phyloP scores from a whole-genome alignment of 192 early-diverging fungal genomes.

The Diversispora eburnea region DNA sequence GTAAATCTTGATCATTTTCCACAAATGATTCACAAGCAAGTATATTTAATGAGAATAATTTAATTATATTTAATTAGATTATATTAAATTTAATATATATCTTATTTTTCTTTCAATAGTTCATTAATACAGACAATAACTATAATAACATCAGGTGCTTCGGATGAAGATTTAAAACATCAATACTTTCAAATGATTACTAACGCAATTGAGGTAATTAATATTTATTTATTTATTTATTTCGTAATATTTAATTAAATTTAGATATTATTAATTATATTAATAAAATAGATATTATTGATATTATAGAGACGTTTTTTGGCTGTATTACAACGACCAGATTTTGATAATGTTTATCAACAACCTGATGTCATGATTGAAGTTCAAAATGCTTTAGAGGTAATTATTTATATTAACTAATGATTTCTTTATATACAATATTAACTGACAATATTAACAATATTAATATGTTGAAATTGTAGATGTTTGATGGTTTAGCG shows the following conservation, averaged over 20 bases:
- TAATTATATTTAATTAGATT: slow-evolving; percentile 25
- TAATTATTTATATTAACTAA: slow-evolving; percentile 25
- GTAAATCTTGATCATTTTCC: slow-evolving; percentile 54
- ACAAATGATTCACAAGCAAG: slow-evolving; percentile 59
- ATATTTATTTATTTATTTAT: neutral
- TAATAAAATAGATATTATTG: no score
- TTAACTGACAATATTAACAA: neutral
- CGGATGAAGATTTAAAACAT: slow-evolving; percentile 42
- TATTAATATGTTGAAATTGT: neutral
- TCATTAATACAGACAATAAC: slow-evolving; percentile 63
- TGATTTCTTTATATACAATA: neutral
- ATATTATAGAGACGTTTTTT: slow-evolving; percentile 47
- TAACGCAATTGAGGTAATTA: slow-evolving; percentile 50
- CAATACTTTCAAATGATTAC: slow-evolving; percentile 60
- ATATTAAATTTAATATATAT: neutral
- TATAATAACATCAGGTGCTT: slow-evolving; percentile 54
- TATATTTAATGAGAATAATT: slow-evolving; percentile 20
- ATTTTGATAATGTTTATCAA: slow-evolving; percentile 59
- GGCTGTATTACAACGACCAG: slow-evolving; percentile 52
- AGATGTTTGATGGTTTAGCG: slow-evolving; percentile 80
- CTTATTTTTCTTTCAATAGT: slow-evolving; percentile 32
- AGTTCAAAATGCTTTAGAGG: slow-evolving; percentile 65
- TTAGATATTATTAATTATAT: no score
- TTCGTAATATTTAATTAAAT: neutral
- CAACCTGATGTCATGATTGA: slow-evolving; percentile 46